Evolutionary conservation across 805 yeast species (phyloP).

Genomic region (Kodamaea lidongshanica): DNA sequence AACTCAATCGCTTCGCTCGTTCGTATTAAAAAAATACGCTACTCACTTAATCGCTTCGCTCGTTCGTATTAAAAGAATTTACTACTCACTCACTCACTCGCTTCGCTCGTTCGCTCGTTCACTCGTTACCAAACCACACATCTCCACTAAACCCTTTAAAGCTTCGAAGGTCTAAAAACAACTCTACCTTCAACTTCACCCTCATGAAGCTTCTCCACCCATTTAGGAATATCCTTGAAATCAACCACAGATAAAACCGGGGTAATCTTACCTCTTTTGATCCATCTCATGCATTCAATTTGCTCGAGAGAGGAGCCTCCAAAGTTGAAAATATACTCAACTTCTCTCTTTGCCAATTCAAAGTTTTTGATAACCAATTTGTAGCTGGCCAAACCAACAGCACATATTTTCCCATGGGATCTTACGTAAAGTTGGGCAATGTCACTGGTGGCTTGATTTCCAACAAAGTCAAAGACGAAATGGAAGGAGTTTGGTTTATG

Average conservation of each 20-base stretch:
- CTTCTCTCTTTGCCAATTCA: slow-evolving; percentile 37
- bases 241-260: slow-evolving; percentile 29
- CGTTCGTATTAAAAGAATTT: too few relatives aligned
- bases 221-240: slow-evolving; percentile 32
- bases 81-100: too few relatives aligned
- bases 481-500: slow-evolving; percentile 33
- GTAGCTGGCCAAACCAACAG: slow-evolving; percentile 39
- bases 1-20: too few relatives aligned
- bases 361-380: slow-evolving; percentile 26
- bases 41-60: too few relatives aligned
- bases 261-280: slow-evolving; percentile 31
- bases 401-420: slow-evolving; percentile 32
- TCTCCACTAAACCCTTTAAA: too few relatives aligned
- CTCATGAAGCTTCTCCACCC: slow-evolving; percentile 26
- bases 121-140: too few relatives aligned
- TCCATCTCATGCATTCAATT: slow-evolving; percentile 38
- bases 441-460: slow-evolving; percentile 27
- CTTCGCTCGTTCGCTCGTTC: too few relatives aligned
- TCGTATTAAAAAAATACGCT: too few relatives aligned
- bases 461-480: slow-evolving; percentile 34
- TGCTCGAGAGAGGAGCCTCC: slow-evolving; percentile 44
- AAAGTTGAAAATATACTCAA: slow-evolving; percentile 32
- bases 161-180: slow-evolving; percentile 28
- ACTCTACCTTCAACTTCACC: slow-evolving; percentile 40
- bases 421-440: slow-evolving; percentile 26